Evolutionary conservation across 78 protist genomes (phyloP).

Genomic region (Emiliania huxleyi): DNA sequence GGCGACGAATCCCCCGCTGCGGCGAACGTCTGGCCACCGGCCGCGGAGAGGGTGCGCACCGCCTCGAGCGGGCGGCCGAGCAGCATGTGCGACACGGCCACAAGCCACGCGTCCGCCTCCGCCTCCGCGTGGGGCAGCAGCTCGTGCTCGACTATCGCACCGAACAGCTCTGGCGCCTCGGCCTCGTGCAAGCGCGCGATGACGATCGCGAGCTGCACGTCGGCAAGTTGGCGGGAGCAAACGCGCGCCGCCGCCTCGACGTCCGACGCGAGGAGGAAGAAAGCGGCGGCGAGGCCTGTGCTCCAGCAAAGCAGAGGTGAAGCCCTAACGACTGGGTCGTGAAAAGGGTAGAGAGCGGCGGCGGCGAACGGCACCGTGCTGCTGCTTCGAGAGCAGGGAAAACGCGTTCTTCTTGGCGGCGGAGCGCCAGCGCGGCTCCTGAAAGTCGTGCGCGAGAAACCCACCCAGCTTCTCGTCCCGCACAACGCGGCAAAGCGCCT

Average conservation of each 20-base stretch:
- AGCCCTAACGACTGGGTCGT: no score
- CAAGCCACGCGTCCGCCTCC: neutral
- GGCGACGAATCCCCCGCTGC: no score
- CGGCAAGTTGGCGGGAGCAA: neutral
- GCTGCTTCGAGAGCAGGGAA: conserved; percentile 40
- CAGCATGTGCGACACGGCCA: neutral
- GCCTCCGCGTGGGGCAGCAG: neutral
- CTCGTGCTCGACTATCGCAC: neutral
- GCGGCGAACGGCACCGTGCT: no score
- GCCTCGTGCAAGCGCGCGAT: conserved; percentile 12
- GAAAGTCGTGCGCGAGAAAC: conserved; percentile 50
- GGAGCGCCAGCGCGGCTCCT: conserved; percentile 40
- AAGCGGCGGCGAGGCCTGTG: conserved; percentile 55
- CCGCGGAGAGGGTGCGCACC: no score
- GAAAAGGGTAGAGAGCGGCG: no score
- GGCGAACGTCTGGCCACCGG: no score
- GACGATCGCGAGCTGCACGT: conserved; percentile 51
- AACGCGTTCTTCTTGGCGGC: conserved; percentile 66
- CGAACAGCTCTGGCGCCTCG: neutral
- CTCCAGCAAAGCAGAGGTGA: no score
- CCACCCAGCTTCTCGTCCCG: neutral
- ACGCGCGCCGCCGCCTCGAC: neutral
- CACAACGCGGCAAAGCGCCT: conserved; percentile 9
- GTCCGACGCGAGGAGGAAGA: conserved; percentile 44
- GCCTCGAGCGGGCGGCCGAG: neutral